These are phyloP conservation scores for Spiromastix sp. DNA, from an alignment of 2,329 filamentous ascomycete genomes.

Conservation along the genomic window DNA sequence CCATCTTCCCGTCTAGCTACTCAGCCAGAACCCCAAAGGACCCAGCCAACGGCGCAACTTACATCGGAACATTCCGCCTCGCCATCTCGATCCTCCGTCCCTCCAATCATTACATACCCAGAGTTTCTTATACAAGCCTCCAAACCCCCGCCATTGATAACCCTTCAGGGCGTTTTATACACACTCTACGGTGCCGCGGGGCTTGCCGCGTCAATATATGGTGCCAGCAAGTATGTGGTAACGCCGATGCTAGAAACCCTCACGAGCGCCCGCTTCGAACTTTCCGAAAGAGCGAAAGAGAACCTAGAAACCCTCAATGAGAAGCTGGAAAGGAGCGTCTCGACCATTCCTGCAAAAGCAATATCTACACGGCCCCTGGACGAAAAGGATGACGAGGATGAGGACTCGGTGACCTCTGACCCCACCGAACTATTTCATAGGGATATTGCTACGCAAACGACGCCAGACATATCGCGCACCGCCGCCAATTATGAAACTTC, in stretches of 20 bases:
- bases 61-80: conserved; percentile 6
- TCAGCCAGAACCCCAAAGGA: conserved; percentile 1
- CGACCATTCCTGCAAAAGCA: conserved; percentile 37
- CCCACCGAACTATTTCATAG: conserved; percentile 55
- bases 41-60: conserved; percentile 6
- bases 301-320: conserved; percentile 47
- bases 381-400: conserved; percentile 22
- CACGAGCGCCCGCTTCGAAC: conserved; percentile 46
- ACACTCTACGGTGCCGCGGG: conserved; percentile 48
- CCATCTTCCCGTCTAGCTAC: conserved; percentile 1
- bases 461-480: conserved; percentile 28
- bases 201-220: conserved; percentile 46
- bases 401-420: conserved; percentile 43
- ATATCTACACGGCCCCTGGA: conserved; percentile 14
- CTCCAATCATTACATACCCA: conserved; percentile 57
- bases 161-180: conserved; percentile 44
- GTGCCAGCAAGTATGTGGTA: conserved; percentile 48
- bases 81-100: conserved; percentile 21
- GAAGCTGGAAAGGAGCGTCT: conserved; percentile 42
- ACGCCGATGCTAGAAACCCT: conserved; percentile 48
- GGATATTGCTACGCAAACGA: conserved; percentile 54
- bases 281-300: conserved; percentile 40
- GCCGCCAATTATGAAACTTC: conserved; percentile 10
- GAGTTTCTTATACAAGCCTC: conserved; percentile 52
- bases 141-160: conserved; percentile 51